These are phyloP conservation scores for Penicillium egyptiacum DNA, from an alignment of 495 filamentous ascomycete species.

Conservation along the genomic window DNA sequence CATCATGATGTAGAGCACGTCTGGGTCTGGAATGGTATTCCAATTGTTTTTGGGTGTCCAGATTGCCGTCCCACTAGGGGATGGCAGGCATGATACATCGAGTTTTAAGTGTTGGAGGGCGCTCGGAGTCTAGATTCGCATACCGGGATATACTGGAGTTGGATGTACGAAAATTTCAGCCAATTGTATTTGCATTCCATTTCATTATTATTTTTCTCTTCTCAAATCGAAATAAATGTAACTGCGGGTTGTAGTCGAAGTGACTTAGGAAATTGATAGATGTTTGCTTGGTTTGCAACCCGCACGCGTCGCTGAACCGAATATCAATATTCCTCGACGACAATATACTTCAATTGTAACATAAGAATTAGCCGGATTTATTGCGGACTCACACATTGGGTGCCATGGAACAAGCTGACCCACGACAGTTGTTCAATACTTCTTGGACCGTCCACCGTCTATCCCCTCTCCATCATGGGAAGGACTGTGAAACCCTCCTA, in stretches of 20 bases:
- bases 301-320: slow-evolving; percentile 20
- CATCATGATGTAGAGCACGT: slow-evolving; percentile 39
- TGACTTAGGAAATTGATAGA: not conserved
- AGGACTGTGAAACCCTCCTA: slow-evolving; percentile 42
- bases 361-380: not conserved
- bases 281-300: slow-evolving; percentile 32
- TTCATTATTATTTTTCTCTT: not conserved
- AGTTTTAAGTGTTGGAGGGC: slow-evolving; percentile 10
- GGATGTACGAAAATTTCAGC: not conserved
- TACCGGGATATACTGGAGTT: slow-evolving; percentile 9
- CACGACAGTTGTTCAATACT: slow-evolving; percentile 49
- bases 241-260: not conserved
- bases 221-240: not conserved
- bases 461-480: slow-evolving; percentile 52
- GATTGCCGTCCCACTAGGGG: slow-evolving; percentile 33
- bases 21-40: slow-evolving; percentile 35
- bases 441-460: slow-evolving; percentile 58
- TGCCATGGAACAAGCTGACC: slow-evolving; percentile 30
- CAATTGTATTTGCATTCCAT: slow-evolving; percentile 2
- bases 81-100: slow-evolving; percentile 37
- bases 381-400: not conserved
- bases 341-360: not conserved
- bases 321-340: slow-evolving; percentile 12
- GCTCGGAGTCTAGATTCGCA: slow-evolving; percentile 14
- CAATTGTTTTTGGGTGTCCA: slow-evolving; percentile 40